Evolutionary conservation across 2,329 filamentous ascomycete genomes (phyloP).

Genomic region (Chrysoporthe puriensis): DNA sequence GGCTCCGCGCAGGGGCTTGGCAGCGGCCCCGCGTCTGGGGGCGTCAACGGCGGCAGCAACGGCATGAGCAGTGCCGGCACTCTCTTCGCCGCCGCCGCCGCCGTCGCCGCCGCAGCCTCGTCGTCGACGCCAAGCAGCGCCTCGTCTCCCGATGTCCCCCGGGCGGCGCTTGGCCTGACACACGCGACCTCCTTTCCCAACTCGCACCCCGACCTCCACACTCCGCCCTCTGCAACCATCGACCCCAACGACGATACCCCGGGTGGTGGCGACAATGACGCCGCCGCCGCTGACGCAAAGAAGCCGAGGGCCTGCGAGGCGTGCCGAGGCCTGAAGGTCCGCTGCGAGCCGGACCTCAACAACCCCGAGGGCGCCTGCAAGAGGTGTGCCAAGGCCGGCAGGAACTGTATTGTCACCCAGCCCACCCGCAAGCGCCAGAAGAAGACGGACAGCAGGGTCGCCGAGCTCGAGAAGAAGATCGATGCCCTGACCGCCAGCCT

Average conservation of each 20-base stretch:
- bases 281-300: slow-evolving; percentile 56
- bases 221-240: slow-evolving; percentile 17
- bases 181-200: slow-evolving; percentile 14
- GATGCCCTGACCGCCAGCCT: slow-evolving; percentile 83
- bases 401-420: slow-evolving; percentile 76
- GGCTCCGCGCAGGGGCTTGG: slow-evolving; percentile 7
- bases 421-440: slow-evolving; percentile 81
- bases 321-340: slow-evolving; percentile 77
- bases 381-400: slow-evolving; percentile 79
- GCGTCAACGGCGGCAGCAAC: slow-evolving; percentile 14
- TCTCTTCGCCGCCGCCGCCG: slow-evolving; percentile 9
- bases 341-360: slow-evolving; percentile 75
- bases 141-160: slow-evolving; percentile 20
- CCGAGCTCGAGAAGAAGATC: slow-evolving; percentile 91
- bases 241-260: slow-evolving; percentile 22
- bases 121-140: slow-evolving; percentile 17
- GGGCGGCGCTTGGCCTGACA: slow-evolving; percentile 3
- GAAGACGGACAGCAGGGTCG: slow-evolving; percentile 87
- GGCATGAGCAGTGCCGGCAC: slow-evolving; percentile 9
- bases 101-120: slow-evolving; percentile 11
- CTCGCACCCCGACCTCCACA: slow-evolving; percentile 12
- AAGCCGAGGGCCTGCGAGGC: slow-evolving; percentile 75
- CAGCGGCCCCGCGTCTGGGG: neutral
- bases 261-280: slow-evolving; percentile 24
- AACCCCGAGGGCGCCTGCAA: slow-evolving; percentile 68